These are phyloP conservation scores for Hyaloscypha bicolor DNA, from an alignment of 495 filamentous ascomycete genomes.

Conservation along the genomic window DNA sequence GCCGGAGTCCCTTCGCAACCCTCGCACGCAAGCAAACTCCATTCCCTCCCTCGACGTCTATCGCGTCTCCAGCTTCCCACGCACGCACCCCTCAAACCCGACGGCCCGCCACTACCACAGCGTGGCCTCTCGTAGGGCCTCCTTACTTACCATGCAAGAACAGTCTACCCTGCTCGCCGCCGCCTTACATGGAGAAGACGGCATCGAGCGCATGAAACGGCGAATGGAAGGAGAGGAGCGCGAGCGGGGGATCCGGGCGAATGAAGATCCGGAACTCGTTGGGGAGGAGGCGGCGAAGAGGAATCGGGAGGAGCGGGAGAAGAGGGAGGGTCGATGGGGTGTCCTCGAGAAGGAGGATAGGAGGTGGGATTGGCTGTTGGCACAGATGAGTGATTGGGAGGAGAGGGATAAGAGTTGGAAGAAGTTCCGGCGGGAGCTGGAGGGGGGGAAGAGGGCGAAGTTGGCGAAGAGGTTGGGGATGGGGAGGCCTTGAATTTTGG, in stretches of 20 bases:
- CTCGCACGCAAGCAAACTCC: conserved; percentile 21
- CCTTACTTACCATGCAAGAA: conserved; percentile 13
- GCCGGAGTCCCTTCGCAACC: conserved; percentile 32
- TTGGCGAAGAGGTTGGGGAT: conserved; percentile 16
- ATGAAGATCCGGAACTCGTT: conserved; percentile 55
- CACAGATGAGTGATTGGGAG: conserved; percentile 50
- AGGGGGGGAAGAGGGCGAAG: conserved; percentile 19
- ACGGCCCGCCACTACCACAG: conserved; percentile 50
- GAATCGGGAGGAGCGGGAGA: conserved; percentile 47
- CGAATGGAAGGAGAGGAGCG: conserved; percentile 35
- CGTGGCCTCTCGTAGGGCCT: conserved; percentile 49
- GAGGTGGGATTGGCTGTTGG: conserved; percentile 52
- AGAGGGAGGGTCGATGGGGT: conserved; percentile 41
- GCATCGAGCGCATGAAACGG: conserved; percentile 47
- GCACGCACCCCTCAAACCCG: conserved; percentile 43
- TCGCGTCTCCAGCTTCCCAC: conserved; percentile 45
- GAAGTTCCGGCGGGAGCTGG: conserved; percentile 42
- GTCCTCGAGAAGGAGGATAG: conserved; percentile 47
- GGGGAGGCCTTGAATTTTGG: not conserved
- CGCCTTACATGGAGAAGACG: conserved; percentile 31
- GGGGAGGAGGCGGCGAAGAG: conserved; percentile 51
- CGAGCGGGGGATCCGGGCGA: conserved; percentile 41
- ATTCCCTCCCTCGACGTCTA: conserved; percentile 24
- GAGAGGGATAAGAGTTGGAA: conserved; percentile 50
- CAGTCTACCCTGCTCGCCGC: conserved; percentile 15